These are phyloP conservation scores for Amanita phalloides DNA, from an alignment of 768 basidiomycete genomes.

Conservation along the genomic window DNA sequence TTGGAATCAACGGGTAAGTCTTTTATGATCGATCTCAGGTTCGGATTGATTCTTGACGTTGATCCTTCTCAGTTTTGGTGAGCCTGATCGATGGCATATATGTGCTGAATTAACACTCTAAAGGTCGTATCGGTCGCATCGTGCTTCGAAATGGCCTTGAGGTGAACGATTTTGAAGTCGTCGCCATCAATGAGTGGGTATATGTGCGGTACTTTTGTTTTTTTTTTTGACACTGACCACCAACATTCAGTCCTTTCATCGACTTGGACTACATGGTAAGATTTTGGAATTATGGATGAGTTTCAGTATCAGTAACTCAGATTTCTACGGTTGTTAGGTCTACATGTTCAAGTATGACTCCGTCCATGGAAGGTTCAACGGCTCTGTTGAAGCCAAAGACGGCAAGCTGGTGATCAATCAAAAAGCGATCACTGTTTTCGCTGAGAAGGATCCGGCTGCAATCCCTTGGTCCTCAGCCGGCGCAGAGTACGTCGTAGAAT, in stretches of 20 bases:
- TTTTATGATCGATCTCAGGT: not conserved
- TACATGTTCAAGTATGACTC: conserved; percentile 99
- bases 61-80: conserved; percentile 60
- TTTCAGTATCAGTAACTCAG: not conserved
- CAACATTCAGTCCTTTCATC: conserved; percentile 77
- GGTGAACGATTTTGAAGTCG: conserved; percentile 66
- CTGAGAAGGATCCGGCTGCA: conserved; percentile 76
- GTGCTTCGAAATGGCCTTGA: conserved; percentile 91
- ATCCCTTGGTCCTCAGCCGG: conserved; percentile 77
- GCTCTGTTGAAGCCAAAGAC: conserved; percentile 69
- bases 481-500: conserved; percentile 93
- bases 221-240: not conserved
- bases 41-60: conserved; percentile 6
- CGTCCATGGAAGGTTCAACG: conserved; percentile 89
- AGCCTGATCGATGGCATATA: conserved; percentile 15
- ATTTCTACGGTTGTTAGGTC: conserved; percentile 36
- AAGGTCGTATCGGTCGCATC: conserved; percentile 99
- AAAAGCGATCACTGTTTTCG: conserved; percentile 66
- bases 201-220: not conserved
- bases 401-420: conserved; percentile 86
- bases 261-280: conserved; percentile 92
- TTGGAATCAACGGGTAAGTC: conserved; percentile 92
- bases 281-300: not conserved
- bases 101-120: conserved; percentile 3
- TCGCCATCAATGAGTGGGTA: conserved; percentile 89